Base-by-base conservation (phyloP, 306 rosid genomes). In the Begonia fuchsioides region DNA sequence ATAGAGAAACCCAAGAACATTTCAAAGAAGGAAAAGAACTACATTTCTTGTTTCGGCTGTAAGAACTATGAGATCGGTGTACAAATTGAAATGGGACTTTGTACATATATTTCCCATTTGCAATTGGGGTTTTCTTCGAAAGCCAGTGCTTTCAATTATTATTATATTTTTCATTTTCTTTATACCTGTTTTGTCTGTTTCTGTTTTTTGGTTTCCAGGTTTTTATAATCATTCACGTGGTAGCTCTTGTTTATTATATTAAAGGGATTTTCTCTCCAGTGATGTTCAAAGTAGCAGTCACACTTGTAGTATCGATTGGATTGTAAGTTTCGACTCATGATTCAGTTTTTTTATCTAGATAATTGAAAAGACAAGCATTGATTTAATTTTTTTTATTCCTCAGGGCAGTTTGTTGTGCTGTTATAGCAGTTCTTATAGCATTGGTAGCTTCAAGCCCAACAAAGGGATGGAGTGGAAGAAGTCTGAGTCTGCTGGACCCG, bases 391-490 rank as follows among this genome's bases (percentile, higher is more conserved):
- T 54, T 47, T 59, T 60, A 49, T 58, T 51, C 70, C 66, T 60
- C 94, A 92, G 98, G 83, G 78, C 86, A 20, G 73, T 77, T 15
- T 71, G 96, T 55, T 60, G 56, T 61, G 93, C 87, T 50, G 69
- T 64, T 60, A 26, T 85, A 51, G 93, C 86, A n/a, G 76, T 92
- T 56, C 87, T 92, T 10, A 54, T 92, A 38, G 98, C 96, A 60
- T 39, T 85, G 64, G 98, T 92, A 47, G 95, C 98, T 47, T 85
- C 98, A 57, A 92, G 98, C 71, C 98, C 98, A 35, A 92, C 98
- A 12, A 82, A 32, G 76, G 98, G 98, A 58, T 92, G 98, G 98
- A 92, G 98, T 75, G 98, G 98, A 45, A 72, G 98, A 60, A 92
- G 98, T 73, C 78, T 92, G 59, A 92, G 96, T 71, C 78, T 92